Evolutionary conservation across 2,329 filamentous ascomycete species (phyloP), one percentile per base, ranked within the genome.

Genomic region (Ascochyta koolunga): DNA sequence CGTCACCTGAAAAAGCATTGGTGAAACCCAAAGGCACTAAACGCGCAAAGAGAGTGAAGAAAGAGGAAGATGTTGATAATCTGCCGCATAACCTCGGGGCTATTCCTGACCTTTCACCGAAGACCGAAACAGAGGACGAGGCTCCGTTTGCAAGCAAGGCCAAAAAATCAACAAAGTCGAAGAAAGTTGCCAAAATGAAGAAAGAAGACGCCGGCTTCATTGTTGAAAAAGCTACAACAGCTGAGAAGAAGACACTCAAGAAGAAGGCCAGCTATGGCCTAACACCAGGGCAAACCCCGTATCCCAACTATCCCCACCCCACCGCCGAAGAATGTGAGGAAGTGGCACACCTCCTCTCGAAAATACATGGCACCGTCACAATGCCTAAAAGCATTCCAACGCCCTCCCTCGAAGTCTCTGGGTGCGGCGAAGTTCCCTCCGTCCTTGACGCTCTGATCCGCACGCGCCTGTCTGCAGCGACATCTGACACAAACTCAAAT

Each of bases 341-440:
- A 64, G 88, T 93, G 4, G 83, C 86, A 50, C 76, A 79, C 1
- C 77, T 93, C 2, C 82, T 96, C 0, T 82, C 85, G 1, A 78
- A 80, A 11, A 71, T 85, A 0, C 90, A 96, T 65, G 89, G 89
- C 1, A 79, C 84, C 48, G 81, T 88, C 13, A 78, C 78, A 40
- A 80, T 83, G 1, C 91, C 91, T 0, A 78, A 84, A n/a, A 82
- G 80, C 1, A 85, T 93, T 8, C 88, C 89, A 1, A 78, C 83
- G 4, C 89, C 90, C 0, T 90, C 89, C 5, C 78, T 89, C 5
- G 85, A 85, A 7, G 81, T 90, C 3, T 86, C 91, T 11, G 91
- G 91, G 16, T 88, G 86, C 59, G 86, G 86, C 29, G 85, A 88
- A 69, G 85, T 87, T 1, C 86, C 85, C 0, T 86, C 83, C 2